Percentiles rank a stretch among this genome's conserved stretches.
Evolutionary conservation across 169 alveolate genomes (phyloP).

Genomic region (Babesia ovata): DNA sequence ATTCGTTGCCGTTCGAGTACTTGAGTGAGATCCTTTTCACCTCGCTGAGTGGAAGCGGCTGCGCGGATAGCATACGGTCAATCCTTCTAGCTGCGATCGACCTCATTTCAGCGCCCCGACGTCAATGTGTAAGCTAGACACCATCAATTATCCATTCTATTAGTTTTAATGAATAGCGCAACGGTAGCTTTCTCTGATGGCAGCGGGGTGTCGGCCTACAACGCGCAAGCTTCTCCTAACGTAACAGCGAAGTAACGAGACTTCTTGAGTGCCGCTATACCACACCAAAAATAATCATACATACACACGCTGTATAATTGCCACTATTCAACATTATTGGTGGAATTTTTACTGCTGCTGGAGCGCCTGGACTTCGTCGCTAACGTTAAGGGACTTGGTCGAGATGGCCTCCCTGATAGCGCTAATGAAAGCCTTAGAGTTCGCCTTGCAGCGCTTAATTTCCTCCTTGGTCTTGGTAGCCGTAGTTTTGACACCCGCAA

Average conservation of each 20-base stretch:
- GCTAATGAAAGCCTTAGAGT: conserved; percentile 45
- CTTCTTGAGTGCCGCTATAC: not conserved
- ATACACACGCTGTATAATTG: not conserved
- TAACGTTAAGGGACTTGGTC: conserved; percentile 31
- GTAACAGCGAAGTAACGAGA: too few relatives aligned
- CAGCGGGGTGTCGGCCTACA: not conserved
- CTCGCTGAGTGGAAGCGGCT: conserved; percentile 16
- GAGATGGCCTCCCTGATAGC: conserved; percentile 30
- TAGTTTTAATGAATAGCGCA: too few relatives aligned
- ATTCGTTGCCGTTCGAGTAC: conserved; percentile 13
- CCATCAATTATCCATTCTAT: not conserved
- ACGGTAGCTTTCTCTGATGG: too few relatives aligned
- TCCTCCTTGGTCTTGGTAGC: conserved; percentile 36
- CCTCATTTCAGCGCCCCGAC: conserved; percentile 3
- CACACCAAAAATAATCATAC: not conserved
- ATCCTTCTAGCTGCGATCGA: conserved; percentile 33
- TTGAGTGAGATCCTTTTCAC: conserved; percentile 1
- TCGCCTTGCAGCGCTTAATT: conserved; percentile 31
- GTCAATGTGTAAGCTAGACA: not conserved
- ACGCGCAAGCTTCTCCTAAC: not conserved
- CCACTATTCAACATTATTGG: not conserved
- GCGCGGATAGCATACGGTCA: conserved; percentile 34
- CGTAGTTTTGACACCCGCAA: conserved; percentile 8
- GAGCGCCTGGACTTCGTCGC: conserved; percentile 9
- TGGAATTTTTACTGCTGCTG: not conserved